A percentile compares a stretch with the other conserved stretches of the same genome.
These are phyloP conservation scores for Bretziella fagacearum DNA, from an alignment of 2,329 filamentous ascomycete species.

Conservation along the genomic window DNA sequence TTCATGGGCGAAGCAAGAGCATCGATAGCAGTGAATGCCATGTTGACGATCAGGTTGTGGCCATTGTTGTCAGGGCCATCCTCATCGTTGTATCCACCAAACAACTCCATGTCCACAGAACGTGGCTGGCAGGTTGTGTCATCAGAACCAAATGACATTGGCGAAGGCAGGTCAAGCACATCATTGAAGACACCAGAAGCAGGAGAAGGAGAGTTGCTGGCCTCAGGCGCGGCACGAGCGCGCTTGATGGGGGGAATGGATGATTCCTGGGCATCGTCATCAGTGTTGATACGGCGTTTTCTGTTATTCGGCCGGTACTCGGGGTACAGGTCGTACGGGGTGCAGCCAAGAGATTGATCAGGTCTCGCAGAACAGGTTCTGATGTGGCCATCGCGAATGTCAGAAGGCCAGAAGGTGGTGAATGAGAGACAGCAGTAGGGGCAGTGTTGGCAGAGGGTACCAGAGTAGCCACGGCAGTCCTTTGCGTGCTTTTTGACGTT, in stretches of 20 bases:
- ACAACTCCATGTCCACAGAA: too few species aligned
- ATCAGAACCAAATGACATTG: too few species aligned
- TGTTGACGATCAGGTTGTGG: not conserved
- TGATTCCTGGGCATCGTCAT: not conserved
- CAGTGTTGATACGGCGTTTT: not conserved
- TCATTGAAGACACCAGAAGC: too few species aligned
- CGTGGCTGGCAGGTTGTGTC: not conserved
- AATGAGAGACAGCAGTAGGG: slow-evolving; percentile 16
- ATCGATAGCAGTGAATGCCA: not conserved
- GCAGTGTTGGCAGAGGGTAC: slow-evolving; percentile 16
- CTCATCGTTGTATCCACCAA: not conserved
- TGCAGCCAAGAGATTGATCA: not conserved
- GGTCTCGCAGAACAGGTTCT: slow-evolving; percentile 2
- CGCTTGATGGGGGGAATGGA: not conserved
- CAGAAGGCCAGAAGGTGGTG: not conserved
- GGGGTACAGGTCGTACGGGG: slow-evolving; percentile 13
- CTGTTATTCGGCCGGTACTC: not conserved
- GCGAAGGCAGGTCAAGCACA: too few species aligned
- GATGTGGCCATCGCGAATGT: slow-evolving; percentile 12
- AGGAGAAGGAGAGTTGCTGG: not conserved
- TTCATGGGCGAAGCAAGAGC: not conserved
- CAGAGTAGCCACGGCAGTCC: slow-evolving; percentile 16
- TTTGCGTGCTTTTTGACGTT: slow-evolving; percentile 14
- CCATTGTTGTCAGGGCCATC: not conserved
- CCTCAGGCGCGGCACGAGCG: not conserved